phyloP scores from a whole-genome alignment of 352 stramenopile species.

The Phytophthora uliginosa region DNA sequence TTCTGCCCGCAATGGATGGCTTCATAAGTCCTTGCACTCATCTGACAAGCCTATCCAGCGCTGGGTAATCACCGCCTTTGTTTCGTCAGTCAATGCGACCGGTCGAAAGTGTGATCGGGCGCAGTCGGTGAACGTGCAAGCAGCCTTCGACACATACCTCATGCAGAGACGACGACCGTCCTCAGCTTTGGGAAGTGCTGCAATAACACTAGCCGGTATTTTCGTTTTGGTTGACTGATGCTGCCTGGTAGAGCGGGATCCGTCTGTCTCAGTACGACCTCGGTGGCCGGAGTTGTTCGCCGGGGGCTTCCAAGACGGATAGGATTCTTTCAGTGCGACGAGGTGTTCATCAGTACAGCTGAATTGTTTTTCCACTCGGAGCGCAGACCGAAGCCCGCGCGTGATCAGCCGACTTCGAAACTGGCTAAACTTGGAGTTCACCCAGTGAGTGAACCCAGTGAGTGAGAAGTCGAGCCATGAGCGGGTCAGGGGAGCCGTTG shows the following conservation, averaged over 20 bases:
- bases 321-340: not conserved
- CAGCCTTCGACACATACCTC: conserved; percentile 5
- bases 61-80: conserved; percentile 7
- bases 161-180: conserved; percentile 7
- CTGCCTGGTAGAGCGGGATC: too few relatives aligned
- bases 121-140: not conserved
- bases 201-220: not conserved
- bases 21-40: conserved; percentile 23
- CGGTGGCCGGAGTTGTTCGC: too few relatives aligned
- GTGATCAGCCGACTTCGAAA: conserved; percentile 5
- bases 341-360: conserved; percentile 14
- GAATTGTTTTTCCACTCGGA: conserved; percentile 7
- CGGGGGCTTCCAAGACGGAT: not conserved
- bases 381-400: not conserved
- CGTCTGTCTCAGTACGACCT: too few relatives aligned
- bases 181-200: conserved; percentile 1
- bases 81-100: not conserved
- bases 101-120: conserved; percentile 10
- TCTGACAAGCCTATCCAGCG: conserved; percentile 7
- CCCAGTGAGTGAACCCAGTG: conserved; percentile 17
- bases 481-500: not conserved
- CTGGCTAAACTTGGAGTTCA: conserved; percentile 17
- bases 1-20: not conserved
- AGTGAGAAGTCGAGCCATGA: conserved; percentile 9
- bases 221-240: too few relatives aligned